Base-by-base conservation (phyloP, 129 eudicot species). In the Centella asiatica region DNA sequence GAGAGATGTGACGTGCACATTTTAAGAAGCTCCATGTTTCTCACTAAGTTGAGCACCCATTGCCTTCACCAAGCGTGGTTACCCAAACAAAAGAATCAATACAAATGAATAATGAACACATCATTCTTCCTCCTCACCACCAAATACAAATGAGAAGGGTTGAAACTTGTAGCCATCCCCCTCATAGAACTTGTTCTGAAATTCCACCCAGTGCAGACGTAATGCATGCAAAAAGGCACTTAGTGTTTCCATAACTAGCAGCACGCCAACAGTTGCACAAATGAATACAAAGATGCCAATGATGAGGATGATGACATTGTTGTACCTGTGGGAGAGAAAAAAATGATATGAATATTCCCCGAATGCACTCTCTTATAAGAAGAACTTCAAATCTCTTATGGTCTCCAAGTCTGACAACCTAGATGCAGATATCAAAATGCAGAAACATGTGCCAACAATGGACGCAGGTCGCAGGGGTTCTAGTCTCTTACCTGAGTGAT, bases 121-220 rank as follows among this genome's bases (percentile, higher is more conserved):
- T 31, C 75, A 87, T 69, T 84, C 99, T 20, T 92, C 96, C 27
- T 87, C 96, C 25, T 78, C 77, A 28, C 61, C 74, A 24, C 84
- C 74, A 64, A 77, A 75, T 27, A 78, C 57, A 62, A 84, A 92
- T 19, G 99, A 71, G 72, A 82, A 92, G 3, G 99, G 99, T 17
- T 65, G 62, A 20, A 92, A 92, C 54, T 84, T 84, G 86, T 92
- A 92, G 6, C 99, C 99, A 28, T 92, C 96, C 54, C 99, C 99
- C 72, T 84, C 94, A 57, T 92, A 92, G 29, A 92, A 92, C 84
- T 92, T 92, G 78, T 84, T 87, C 60, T 84, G 94, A 63, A 84
- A 92, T 74, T 92, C 99, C 36, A 92, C 99, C 99, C 99, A 92
- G 65, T 92, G 99, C 58, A 92, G 99, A 65, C 99, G 79, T 33